Percentiles rank a stretch among this genome's conserved stretches.
These are phyloP conservation scores for Arthrocladium fulminans DNA, from an alignment of 2,329 filamentous ascomycete species.

Conservation along the genomic window DNA sequence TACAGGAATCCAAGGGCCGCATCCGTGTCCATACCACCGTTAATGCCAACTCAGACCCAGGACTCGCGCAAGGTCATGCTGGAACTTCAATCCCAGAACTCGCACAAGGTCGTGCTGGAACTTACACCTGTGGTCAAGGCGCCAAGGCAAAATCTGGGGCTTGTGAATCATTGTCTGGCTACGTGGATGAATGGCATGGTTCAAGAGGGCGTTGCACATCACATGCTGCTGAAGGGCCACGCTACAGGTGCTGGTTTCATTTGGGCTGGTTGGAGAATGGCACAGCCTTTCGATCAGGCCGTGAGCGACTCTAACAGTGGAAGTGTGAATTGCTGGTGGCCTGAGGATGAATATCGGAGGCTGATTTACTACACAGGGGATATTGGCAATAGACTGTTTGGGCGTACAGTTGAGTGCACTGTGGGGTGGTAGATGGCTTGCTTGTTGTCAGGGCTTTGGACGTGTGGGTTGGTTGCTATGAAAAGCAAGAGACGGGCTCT, in stretches of 20 bases:
- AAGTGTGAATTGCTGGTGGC: conserved; percentile 10
- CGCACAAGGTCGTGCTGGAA: no score
- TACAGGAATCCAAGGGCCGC: conserved; percentile 40
- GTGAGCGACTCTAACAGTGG: conserved; percentile 19
- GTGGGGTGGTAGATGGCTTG: no score
- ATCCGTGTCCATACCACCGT: conserved; percentile 35
- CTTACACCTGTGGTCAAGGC: conserved; percentile 30
- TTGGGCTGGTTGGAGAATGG: no score
- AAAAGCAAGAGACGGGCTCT: no score
- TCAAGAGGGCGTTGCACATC: conserved; percentile 16
- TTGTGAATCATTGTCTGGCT: conserved; percentile 12
- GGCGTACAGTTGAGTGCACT: no score
- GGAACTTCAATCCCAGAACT: no score
- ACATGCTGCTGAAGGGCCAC: no score
- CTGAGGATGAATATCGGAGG: conserved; percentile 14
- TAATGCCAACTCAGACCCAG: conserved; percentile 37
- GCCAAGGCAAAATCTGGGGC: not conserved
- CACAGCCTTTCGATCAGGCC: conserved; percentile 14
- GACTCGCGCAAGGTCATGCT: conserved; percentile 35
- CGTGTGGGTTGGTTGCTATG: no score
- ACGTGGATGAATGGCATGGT: conserved; percentile 18
- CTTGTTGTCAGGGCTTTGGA: no score
- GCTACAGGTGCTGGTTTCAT: no score
- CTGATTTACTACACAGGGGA: conserved; percentile 16
- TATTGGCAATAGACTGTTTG: conserved; percentile 17